Evolutionary conservation across 176 grass and related monocot genomes (phyloP), one percentile per base, ranked within the genome.

Genomic region (Puccinellia tenuiflora): DNA sequence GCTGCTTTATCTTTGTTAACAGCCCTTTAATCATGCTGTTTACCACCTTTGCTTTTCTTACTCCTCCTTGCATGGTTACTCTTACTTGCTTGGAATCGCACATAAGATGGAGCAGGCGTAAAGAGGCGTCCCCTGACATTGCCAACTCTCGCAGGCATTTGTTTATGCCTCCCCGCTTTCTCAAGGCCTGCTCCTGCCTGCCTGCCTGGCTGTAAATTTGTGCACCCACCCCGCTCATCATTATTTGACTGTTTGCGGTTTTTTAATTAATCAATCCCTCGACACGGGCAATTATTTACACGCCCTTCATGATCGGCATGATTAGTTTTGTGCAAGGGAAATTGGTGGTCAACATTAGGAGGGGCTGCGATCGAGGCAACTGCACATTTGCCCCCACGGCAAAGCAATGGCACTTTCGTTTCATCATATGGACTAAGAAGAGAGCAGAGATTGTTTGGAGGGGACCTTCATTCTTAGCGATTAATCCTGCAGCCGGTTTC

Each of bases 11-110:
- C 88, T 90, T 90, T 92, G 22, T 82, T 85, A 89, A 92, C 77
- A 84, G 77, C 85, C 39, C 84, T 92, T 92, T 90, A 92, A 90
- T 87, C 84, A 85, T 92, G 87, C 65, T 92, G 87, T 73, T 92
- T 87, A 90, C 71, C 87, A 90, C 71, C 87, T 92, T 92, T 92
- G 79, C 65, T 86, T 89, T 92, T 84, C 69, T 91, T 91, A 72
- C 73, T 39, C 43, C 68, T 69, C 38, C 71, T 72, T 43, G n/a
- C n/a, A n/a, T n/a, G 64, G 64, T 64, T 61, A 76, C 78, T 66
- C 78, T 66, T 69, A 69, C 86, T 74, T 74, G 71, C 45, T 74
- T 51, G 26, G 72, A 28, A 80, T 64, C 22, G 67, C 18, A 66
- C 34, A 34, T 7, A 76, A 76, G 17, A 47, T 26, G 6, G 74